Evolutionary conservation across 202 grass and related monocot species (phyloP), one percentile per base, ranked within the genome.

Genomic region (Miscanthus sacchariflorus): DNA sequence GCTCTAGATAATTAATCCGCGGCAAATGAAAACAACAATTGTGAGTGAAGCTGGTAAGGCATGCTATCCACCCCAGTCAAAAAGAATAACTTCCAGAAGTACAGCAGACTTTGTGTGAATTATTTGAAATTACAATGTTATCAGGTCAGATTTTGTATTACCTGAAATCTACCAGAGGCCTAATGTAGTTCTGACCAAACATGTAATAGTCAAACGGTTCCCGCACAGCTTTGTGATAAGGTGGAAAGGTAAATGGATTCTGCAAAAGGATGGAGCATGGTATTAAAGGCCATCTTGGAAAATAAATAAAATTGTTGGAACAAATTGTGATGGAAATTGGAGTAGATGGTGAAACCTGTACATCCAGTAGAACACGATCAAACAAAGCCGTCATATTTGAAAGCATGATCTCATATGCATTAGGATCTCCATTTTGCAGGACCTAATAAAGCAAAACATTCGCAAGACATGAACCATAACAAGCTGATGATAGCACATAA

Each of bases 151-250:
- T 85, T 76, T 83, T 86, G 48, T 59, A 88, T 88, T 87, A 98
- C 97, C 97, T 95, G 72, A 91, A 99, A 90, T 99, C 90, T 79
- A 95, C 39, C 88, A 96, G 78, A 45, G 93, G 92, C 64, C 91
- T 89, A 50, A 99, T 91, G 74, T 99, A 99, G 91, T 99, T 95
- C 88, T 99, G 97, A 92, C 97, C 97, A 78, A 99, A 96, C 86
- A 88, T 93, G 66, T 95, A 99, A 79, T 99, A 99, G 79, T 99
- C 97, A 64, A 99, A 99, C 65, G 94, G 97, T 88, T 99, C 91
- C 85, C 91, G 93, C 81, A 99, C 25, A 39, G 94, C 94, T 85
- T 93, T 93, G 82, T 99, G 97, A 95, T 93, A 90, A 87, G 97
- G 86, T 82, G 91, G 87, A 90, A 99, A 99, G 40, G 49, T 90